Evolutionary conservation across 441 rosid genomes (phyloP).

Genomic region (Populus tomentosa): DNA sequence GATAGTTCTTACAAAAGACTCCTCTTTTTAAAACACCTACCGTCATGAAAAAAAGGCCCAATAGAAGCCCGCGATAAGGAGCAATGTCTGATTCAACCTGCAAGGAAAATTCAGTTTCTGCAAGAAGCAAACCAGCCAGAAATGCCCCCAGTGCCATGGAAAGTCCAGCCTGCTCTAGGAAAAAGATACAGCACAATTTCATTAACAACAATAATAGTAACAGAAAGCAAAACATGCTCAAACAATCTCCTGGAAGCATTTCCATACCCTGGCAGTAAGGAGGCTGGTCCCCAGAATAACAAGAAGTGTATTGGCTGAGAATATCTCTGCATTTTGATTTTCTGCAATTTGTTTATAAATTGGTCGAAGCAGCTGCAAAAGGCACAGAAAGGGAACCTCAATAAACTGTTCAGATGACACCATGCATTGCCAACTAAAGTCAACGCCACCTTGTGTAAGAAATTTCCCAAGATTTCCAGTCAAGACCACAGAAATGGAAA

Average conservation of each 20-base stretch:
- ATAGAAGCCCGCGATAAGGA: conserved; percentile 93
- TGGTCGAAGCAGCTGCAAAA: conserved; percentile 93
- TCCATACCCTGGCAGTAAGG: conserved; percentile 92
- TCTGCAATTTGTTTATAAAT: conserved; percentile 97
- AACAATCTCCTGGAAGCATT: conserved; percentile 20
- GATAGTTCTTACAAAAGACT: background rate
- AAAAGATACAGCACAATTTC: background rate
- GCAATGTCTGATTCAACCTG: conserved; percentile 99
- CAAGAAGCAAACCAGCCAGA: conserved; percentile 97
- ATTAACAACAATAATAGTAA: background rate
- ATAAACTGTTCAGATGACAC: background rate
- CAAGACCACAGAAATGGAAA: background rate
- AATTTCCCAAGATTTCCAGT: background rate
- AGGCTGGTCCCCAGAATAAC: conserved; percentile 98
- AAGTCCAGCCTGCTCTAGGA: conserved; percentile 84
- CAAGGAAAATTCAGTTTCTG: conserved; percentile 97
- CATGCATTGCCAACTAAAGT: background rate
- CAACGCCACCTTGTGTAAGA: background rate
- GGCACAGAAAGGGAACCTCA: conserved; percentile 14
- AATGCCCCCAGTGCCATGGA: conserved; percentile 99
- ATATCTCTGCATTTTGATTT: conserved; percentile 97
- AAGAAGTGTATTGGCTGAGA: conserved; percentile 96
- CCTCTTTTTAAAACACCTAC: conserved; percentile 33
- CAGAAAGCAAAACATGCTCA: background rate
- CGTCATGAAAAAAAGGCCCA: conserved; percentile 99